These are phyloP conservation scores for Diaporthe sp. DNA, from an alignment of 2,329 filamentous ascomycete species.

Conservation along the genomic window DNA sequence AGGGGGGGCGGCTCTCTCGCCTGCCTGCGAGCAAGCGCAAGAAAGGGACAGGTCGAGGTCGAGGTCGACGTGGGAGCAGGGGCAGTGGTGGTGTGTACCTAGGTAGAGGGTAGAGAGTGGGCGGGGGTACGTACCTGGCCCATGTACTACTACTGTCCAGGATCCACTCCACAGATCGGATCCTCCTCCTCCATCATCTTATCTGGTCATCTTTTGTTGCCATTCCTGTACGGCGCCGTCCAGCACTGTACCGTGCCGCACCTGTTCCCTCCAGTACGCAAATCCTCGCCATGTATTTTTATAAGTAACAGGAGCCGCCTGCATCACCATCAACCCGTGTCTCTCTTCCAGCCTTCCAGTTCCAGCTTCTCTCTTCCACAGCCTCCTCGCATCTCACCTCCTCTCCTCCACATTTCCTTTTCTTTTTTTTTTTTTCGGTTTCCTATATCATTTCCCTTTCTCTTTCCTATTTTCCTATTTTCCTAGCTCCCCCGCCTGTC, in stretches of 20 bases:
- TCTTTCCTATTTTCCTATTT: conserved; percentile 31
- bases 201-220: conserved; percentile 31
- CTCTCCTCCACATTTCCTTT: conserved; percentile 20
- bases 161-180: conserved; percentile 25
- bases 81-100: neutral
- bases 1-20: neutral
- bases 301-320: conserved; percentile 30
- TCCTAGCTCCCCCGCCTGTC: conserved; percentile 28
- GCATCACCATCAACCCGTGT: conserved; percentile 15
- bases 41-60: neutral
- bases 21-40: neutral
- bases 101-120: no score
- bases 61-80: neutral
- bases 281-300: conserved; percentile 32
- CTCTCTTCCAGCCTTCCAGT: conserved; percentile 25
- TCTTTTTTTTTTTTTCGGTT: conserved; percentile 27
- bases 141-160: conserved; percentile 22
- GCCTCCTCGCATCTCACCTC: conserved; percentile 30
- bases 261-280: conserved; percentile 2
- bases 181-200: conserved; percentile 31
- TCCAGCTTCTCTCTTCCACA: conserved; percentile 33
- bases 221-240: conserved; percentile 25
- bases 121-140: conserved; percentile 21
- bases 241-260: neutral
- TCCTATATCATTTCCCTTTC: conserved; percentile 26